phyloP scores from a whole-genome alignment of 805 yeast species.

The Danielia oregonensis region DNA sequence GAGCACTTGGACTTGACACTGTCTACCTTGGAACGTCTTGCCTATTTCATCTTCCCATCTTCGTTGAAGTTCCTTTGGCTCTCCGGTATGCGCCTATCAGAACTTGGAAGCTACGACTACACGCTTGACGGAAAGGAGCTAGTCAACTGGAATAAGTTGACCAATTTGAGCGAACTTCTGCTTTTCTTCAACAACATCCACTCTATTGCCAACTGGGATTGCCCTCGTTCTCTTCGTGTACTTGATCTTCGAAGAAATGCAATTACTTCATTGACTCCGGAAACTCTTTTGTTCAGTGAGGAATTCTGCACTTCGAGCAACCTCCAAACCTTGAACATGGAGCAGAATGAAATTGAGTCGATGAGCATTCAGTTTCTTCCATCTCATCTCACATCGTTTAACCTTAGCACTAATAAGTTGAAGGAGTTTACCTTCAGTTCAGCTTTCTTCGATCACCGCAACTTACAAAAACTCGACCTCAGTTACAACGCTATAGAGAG shows the following conservation, averaged over 20 bases:
- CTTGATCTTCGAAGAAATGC: conserved; percentile 12
- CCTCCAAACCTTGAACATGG: conserved; percentile 9
- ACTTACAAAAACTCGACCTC: conserved; percentile 13
- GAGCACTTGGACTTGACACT: conserved; percentile 20
- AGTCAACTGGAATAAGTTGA: conserved; percentile 23
- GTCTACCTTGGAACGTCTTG: conserved; percentile 19
- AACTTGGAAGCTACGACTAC: conserved; percentile 19
- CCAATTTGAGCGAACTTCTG: conserved; percentile 20
- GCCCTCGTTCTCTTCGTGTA: conserved; percentile 14
- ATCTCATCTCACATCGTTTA: conserved; percentile 6
- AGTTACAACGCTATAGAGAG: conserved; percentile 6
- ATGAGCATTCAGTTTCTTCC: conserved; percentile 15
- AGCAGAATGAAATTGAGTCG: conserved; percentile 12
- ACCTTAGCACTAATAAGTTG: conserved; percentile 18
- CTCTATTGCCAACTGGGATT: conserved; percentile 16
- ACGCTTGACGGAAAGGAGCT: conserved; percentile 3
- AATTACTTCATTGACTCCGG: conserved; percentile 10
- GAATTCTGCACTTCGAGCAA: background rate
- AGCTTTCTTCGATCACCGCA: conserved; percentile 8
- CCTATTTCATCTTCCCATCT: conserved; percentile 21
- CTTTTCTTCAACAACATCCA: conserved; percentile 20
- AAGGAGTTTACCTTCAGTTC: conserved; percentile 11
- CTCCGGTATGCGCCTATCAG: conserved; percentile 22
- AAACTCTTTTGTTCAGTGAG: conserved; percentile 12
- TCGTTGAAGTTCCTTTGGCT: conserved; percentile 21